Conservation (phyloP, 202 grass and related monocot genomes). For the Setaria viridis region DNA sequence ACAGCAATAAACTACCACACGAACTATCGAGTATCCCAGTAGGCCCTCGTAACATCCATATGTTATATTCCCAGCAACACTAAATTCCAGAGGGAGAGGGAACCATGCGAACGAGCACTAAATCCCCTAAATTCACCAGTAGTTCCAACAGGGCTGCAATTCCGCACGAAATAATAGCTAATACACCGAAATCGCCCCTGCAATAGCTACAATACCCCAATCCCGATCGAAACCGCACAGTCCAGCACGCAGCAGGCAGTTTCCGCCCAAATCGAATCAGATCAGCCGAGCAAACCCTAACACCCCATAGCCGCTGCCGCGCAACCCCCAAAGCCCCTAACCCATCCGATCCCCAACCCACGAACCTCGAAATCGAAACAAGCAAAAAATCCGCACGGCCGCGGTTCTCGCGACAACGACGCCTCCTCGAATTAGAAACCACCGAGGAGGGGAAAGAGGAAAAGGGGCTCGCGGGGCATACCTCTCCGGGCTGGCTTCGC, state of each 20-base stretch:
- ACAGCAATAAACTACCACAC: too few species aligned
- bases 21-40: too few species aligned
- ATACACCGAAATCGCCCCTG: not conserved
- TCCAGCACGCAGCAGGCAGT: not conserved
- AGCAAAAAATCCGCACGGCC: not conserved
- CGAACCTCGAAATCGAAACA: not conserved
- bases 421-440: not conserved
- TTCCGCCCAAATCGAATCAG: not conserved
- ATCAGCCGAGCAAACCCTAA: constrained; percentile 6
- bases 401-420: not conserved
- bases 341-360: not conserved
- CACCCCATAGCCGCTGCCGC: not conserved
- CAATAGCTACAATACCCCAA: not conserved
- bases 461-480: not conserved
- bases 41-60: not conserved
- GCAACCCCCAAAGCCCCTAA: not conserved
- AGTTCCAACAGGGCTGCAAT: not conserved
- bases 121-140: not conserved
- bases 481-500: constrained; percentile 18
- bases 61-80: not conserved
- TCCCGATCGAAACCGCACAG: not conserved
- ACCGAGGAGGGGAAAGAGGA: not conserved
- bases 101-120: not conserved
- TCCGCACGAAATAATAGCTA: not conserved
- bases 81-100: not conserved